phyloP scores from a whole-genome alignment of 163 green algal species.

The Volvox carteri region DNA sequence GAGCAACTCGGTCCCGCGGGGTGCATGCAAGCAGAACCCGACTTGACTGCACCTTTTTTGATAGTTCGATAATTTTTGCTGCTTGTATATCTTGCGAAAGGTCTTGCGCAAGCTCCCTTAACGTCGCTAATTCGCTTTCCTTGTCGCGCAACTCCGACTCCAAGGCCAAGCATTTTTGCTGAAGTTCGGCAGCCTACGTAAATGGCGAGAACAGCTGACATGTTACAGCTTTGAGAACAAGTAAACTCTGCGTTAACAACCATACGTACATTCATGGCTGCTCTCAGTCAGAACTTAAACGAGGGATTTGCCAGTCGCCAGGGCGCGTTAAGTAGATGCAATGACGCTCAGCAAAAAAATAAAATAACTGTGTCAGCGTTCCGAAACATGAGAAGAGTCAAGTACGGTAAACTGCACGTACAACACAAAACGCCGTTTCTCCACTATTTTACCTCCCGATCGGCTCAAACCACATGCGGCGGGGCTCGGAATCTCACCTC shows the following conservation, averaged over 20 bases:
- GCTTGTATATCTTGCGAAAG: slow-evolving; percentile 67
- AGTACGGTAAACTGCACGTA: slow-evolving; percentile 1
- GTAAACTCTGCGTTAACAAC: background rate
- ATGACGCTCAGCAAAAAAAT: background rate
- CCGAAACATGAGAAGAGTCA: background rate
- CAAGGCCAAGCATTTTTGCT: slow-evolving; percentile 45
- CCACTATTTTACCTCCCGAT: too few relatives aligned
- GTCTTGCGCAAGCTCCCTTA: slow-evolving; percentile 64
- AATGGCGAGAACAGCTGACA: background rate
- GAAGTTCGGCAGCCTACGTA: slow-evolving; percentile 49
- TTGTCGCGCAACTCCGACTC: slow-evolving; percentile 61
- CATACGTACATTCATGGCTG: slow-evolving; percentile 29
- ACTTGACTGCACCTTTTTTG: slow-evolving; percentile 67
- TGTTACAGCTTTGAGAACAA: slow-evolving; percentile 9
- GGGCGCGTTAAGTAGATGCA: background rate
- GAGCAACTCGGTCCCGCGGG: slow-evolving; percentile 5
- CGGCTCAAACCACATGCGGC: too few relatives aligned
- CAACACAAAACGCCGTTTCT: background rate
- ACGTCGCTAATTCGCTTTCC: slow-evolving; percentile 28
- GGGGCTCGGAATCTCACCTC: background rate
- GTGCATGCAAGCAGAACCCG: background rate
- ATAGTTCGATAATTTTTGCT: slow-evolving; percentile 75
- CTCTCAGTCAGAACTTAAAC: background rate
- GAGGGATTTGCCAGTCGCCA: background rate
- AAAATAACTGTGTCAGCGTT: background rate